Conservation (phyloP, 192 early-diverging fungal species). For the Rhizophagus sp. region DNA sequence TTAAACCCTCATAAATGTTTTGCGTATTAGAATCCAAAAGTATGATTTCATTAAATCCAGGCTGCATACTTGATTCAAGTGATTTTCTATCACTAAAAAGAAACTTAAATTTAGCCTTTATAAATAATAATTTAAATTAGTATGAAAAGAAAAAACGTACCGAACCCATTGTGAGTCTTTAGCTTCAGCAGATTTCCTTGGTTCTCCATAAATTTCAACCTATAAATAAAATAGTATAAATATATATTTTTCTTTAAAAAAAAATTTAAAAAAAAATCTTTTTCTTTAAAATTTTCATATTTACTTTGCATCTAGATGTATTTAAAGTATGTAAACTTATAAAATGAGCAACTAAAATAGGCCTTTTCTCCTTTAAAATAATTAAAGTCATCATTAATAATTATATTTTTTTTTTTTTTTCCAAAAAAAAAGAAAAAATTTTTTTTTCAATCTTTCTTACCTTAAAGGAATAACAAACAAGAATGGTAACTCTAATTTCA, state of each 20-base stretch:
- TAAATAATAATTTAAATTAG: not conserved
- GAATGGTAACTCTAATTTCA: conserved; percentile 59
- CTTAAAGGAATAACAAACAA: conserved; percentile 55
- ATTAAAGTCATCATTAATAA: not conserved
- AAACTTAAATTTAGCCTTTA: not conserved
- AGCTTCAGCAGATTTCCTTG: conserved; percentile 50
- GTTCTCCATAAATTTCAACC: conserved; percentile 56
- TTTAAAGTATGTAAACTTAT: conserved; percentile 26
- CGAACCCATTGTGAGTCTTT: conserved; percentile 76
- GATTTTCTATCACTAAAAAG: conserved; percentile 49
- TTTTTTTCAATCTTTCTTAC: conserved; percentile 27
- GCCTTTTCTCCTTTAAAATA: conserved; percentile 31
- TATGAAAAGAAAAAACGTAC: conserved; percentile 33
- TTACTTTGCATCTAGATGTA: conserved; percentile 28
- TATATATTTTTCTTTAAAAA: conserved; percentile 9
- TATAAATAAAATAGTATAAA: conserved; percentile 34
- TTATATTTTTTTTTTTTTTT: not conserved
- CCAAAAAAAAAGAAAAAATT: not conserved
- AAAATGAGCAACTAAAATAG: conserved; percentile 42
- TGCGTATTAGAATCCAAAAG: conserved; percentile 53
- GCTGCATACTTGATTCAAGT: conserved; percentile 40
- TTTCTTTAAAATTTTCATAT: not conserved
- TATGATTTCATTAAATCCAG: conserved; percentile 63
- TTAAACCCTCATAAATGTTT: conserved; percentile 68
- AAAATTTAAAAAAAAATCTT: not conserved